Conservation (phyloP, 768 basidiomycete genomes). For the Lentinus tigrinus region DNA sequence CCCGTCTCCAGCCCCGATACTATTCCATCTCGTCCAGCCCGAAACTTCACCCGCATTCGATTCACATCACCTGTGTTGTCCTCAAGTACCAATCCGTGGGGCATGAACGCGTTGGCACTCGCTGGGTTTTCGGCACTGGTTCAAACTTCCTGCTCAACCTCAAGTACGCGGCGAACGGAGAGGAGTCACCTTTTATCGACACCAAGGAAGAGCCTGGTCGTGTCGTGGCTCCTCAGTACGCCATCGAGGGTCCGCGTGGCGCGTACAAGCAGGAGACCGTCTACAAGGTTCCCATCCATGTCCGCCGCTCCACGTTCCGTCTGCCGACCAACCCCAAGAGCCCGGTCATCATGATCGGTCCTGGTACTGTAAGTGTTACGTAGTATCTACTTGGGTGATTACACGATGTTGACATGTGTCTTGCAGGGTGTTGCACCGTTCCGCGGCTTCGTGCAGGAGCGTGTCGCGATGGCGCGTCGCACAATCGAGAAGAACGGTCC, state of each 20-base stretch:
- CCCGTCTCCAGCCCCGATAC: conserved; percentile 94
- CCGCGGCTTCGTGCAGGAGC: conserved; percentile 98
- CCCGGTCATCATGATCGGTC: conserved; percentile 98
- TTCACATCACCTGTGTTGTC: conserved; percentile 95
- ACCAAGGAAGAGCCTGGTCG: conserved; percentile 36
- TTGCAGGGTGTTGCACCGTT: conserved; percentile 95
- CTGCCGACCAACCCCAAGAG: conserved; percentile 97
- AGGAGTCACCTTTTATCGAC: conserved; percentile 35
- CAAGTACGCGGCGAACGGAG: conserved; percentile 68
- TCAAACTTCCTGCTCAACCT: conserved; percentile 96
- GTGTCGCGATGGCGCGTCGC: conserved; percentile 92
- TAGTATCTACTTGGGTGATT: not conserved
- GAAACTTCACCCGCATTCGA: conserved; percentile 82
- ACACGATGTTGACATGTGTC: conserved; percentile 10
- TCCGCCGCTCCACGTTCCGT: conserved; percentile 94
- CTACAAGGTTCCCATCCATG: conserved; percentile 90
- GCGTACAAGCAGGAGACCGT: conserved; percentile 69
- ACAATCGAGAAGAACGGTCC: conserved; percentile 94
- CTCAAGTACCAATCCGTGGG: conserved; percentile 83
- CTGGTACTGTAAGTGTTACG: conserved; percentile 79
- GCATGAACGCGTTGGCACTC: conserved; percentile 48
- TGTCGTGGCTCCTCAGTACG: conserved; percentile 64
- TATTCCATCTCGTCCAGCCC: conserved; percentile 99
- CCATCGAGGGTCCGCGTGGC: conserved; percentile 88
- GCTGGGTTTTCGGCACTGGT: conserved; percentile 85